phyloP scores from a whole-genome alignment of 1,139 yeast genomes.

The Lodderomyces orthopsilosis region DNA sequence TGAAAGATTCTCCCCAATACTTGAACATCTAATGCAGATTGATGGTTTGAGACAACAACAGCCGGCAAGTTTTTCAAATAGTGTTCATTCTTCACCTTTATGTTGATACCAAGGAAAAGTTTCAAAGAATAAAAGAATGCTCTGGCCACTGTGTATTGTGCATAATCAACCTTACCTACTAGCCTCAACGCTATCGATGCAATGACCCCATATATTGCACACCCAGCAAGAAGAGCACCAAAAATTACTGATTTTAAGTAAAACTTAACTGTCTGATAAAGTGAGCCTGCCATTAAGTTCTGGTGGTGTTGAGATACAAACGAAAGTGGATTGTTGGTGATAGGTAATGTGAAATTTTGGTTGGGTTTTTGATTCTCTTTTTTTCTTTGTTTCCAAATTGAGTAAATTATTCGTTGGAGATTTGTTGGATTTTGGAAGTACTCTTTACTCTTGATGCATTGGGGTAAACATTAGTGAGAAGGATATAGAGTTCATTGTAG shows the following conservation, averaged over 20 bases:
- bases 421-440: not conserved
- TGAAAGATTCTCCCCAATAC: constrained; percentile 83
- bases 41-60: constrained; percentile 85
- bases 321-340: not conserved
- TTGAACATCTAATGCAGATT: constrained; percentile 79
- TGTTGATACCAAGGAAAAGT: constrained; percentile 61
- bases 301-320: not conserved
- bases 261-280: constrained; percentile 33
- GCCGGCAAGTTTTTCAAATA: constrained; percentile 67
- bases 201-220: constrained; percentile 73
- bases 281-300: constrained; percentile 3
- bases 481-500: not conserved
- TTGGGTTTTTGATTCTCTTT: not conserved
- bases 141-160: constrained; percentile 90
- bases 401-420: not conserved
- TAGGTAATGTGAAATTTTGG: not conserved
- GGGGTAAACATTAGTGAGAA: not conserved
- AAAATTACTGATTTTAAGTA: constrained; percentile 55
- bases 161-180: constrained; percentile 70
- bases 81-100: constrained; percentile 59
- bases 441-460: not conserved
- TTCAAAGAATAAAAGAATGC: constrained; percentile 67
- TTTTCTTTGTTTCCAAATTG: not conserved
- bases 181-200: constrained; percentile 68
- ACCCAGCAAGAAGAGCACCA: constrained; percentile 49